Evolutionary conservation across 306 rosid species (phyloP).

Genomic region (Quercus cerris): DNA sequence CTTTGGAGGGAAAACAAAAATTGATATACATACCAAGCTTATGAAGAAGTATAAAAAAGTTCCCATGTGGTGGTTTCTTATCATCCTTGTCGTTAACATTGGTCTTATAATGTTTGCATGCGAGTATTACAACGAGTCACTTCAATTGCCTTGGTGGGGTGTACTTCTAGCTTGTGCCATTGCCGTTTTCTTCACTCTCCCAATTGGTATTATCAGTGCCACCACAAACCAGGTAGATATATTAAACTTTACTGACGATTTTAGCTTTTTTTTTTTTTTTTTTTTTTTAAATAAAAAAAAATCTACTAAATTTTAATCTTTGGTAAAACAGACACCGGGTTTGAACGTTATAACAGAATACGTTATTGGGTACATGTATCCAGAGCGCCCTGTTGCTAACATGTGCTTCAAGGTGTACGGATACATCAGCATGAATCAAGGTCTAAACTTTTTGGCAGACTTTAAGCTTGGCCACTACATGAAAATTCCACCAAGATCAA

Average conservation of each 20-base stretch:
- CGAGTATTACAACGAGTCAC: slow-evolving; percentile 51
- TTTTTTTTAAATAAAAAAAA: background rate
- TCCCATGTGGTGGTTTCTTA: slow-evolving; percentile 68
- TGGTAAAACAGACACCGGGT: slow-evolving; percentile 58
- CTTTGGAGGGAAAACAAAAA: slow-evolving; percentile 35
- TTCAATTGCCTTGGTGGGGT: slow-evolving; percentile 95
- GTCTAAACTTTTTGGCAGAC: slow-evolving; percentile 59
- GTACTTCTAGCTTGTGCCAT: slow-evolving; percentile 68
- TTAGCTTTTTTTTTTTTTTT: background rate
- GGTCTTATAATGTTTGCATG: slow-evolving; percentile 51
- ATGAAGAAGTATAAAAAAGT: slow-evolving; percentile 65
- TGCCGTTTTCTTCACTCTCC: slow-evolving; percentile 61
- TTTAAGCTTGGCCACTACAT: slow-evolving; percentile 92
- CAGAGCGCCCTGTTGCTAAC: slow-evolving; percentile 89
- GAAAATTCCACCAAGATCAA: slow-evolving; percentile 93
- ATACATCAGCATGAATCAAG: slow-evolving; percentile 85
- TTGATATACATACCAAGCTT: slow-evolving; percentile 68
- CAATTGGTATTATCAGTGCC: slow-evolving; percentile 67
- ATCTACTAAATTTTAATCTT: slow-evolving; percentile 8
- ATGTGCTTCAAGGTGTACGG: slow-evolving; percentile 97
- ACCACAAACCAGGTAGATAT: slow-evolving; percentile 77
- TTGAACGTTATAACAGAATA: slow-evolving; percentile 87
- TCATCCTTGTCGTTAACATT: slow-evolving; percentile 58
- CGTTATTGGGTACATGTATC: slow-evolving; percentile 79
- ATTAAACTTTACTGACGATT: background rate